A percentile compares a stretch with the other conserved stretches of the same genome.
These are phyloP conservation scores for Lasiodiplodia gonubiensis DNA, from an alignment of 2,329 filamentous ascomycete genomes.

Conservation along the genomic window DNA sequence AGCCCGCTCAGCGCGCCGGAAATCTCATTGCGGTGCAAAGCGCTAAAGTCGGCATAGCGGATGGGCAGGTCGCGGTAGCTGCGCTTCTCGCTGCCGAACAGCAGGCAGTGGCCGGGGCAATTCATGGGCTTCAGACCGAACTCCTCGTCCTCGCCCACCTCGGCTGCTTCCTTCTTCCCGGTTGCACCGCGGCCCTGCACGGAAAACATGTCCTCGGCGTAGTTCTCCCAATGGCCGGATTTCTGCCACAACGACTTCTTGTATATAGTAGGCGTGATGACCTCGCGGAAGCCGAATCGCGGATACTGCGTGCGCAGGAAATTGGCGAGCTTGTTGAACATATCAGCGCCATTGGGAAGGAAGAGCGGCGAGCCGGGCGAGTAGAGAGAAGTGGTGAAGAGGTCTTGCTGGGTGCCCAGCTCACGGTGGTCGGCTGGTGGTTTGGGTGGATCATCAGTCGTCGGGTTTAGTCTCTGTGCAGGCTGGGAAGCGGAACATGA, in stretches of 20 bases:
- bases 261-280: slow-evolving; percentile 89
- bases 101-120: slow-evolving; percentile 90
- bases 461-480: slow-evolving; percentile 14
- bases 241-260: slow-evolving; percentile 86
- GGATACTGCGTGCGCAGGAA: slow-evolving; percentile 85
- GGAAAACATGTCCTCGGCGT: slow-evolving; percentile 90
- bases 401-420: slow-evolving; percentile 64
- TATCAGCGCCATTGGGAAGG: slow-evolving; percentile 77
- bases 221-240: slow-evolving; percentile 87
- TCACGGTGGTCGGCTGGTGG: slow-evolving; percentile 57
- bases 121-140: slow-evolving; percentile 95
- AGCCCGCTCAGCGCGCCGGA: slow-evolving; percentile 90
- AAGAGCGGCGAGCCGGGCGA: slow-evolving; percentile 88
- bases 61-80: slow-evolving; percentile 91
- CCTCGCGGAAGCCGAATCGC: slow-evolving; percentile 84
- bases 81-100: slow-evolving; percentile 82
- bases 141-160: slow-evolving; percentile 67
- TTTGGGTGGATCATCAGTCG: slow-evolving; percentile 39
- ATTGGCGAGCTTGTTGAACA: slow-evolving; percentile 82
- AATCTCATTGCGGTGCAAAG: slow-evolving; percentile 92
- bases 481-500: slow-evolving; percentile 39
- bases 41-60: slow-evolving; percentile 93
- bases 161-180: slow-evolving; percentile 53
- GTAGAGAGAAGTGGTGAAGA: slow-evolving; percentile 79
- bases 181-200: slow-evolving; percentile 60